phyloP scores from a whole-genome alignment of 2,329 filamentous ascomycete genomes.

The Hypomyces perniciosus region DNA sequence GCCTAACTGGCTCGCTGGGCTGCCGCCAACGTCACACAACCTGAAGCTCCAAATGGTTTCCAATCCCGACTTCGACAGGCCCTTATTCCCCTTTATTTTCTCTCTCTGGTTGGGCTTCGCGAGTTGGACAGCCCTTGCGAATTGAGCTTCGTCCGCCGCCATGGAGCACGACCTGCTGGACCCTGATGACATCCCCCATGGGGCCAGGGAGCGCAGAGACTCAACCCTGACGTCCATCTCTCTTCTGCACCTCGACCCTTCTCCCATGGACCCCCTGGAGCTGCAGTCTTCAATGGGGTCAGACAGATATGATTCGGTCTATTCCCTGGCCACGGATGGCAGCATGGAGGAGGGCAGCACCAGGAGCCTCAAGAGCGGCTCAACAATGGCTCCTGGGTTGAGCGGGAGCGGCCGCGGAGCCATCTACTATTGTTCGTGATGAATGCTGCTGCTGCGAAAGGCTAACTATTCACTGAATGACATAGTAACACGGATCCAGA shows the following conservation, averaged over 20 bases:
- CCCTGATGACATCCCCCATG: constrained; percentile 5
- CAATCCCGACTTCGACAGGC: not conserved
- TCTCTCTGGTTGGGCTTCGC: too few species aligned
- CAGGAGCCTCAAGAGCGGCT: constrained; percentile 35
- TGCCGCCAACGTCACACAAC: constrained; percentile 21
- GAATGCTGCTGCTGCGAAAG: not conserved
- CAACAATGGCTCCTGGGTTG: constrained; percentile 46
- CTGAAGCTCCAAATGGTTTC: too few species aligned
- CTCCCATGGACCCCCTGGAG: constrained; percentile 60
- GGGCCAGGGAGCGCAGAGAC: constrained; percentile 26
- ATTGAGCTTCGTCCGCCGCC: not conserved
- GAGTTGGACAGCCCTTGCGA: not conserved
- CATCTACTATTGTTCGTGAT: constrained; percentile 65
- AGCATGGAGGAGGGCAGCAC: constrained; percentile 25
- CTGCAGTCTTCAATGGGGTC: constrained; percentile 24
- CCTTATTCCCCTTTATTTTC: not conserved
- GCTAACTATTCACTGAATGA: constrained; percentile 1
- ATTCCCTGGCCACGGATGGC: constrained; percentile 22
- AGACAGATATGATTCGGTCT: constrained; percentile 7
- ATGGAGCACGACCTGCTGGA: constrained; percentile 10
- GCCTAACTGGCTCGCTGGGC: constrained; percentile 2
- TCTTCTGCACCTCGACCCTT: constrained; percentile 74
- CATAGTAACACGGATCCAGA: constrained; percentile 59
- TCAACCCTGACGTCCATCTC: constrained; percentile 55
- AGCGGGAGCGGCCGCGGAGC: constrained; percentile 56